phyloP scores from a whole-genome alignment of 495 filamentous ascomycete genomes.

The Durotheca rogersii region DNA sequence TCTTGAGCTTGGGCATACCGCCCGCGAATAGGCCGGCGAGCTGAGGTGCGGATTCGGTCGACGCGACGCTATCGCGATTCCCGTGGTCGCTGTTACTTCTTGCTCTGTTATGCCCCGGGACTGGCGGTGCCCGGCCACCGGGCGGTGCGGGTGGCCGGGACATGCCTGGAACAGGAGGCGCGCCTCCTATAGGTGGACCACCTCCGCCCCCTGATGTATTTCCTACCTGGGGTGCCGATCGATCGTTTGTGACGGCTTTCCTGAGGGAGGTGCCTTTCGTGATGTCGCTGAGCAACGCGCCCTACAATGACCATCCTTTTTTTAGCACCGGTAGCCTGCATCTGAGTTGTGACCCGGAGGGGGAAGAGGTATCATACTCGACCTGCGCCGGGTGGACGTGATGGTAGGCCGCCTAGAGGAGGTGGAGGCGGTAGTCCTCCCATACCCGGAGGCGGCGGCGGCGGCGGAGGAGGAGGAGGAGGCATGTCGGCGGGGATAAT shows the following conservation, averaged over 20 bases:
- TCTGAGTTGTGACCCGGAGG: constrained; percentile 12
- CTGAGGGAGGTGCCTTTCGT: constrained; percentile 76
- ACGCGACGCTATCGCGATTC: constrained; percentile 45
- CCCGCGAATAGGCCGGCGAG: constrained; percentile 87
- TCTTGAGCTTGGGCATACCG: constrained; percentile 92
- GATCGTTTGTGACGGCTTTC: constrained; percentile 91
- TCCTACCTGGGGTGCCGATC: constrained; percentile 76
- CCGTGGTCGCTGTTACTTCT: constrained; percentile 80
- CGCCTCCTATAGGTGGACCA: constrained; percentile 60
- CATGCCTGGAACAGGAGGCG: constrained; percentile 78
- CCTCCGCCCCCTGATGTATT: constrained; percentile 54
- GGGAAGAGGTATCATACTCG: constrained; percentile 19
- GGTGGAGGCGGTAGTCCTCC: constrained; percentile 71
- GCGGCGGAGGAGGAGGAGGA: constrained; percentile 70
- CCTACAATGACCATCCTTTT: constrained; percentile 55
- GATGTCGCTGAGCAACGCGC: constrained; percentile 88
- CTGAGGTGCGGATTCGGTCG: constrained; percentile 68
- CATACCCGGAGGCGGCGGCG: constrained; percentile 56
- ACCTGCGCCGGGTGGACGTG: constrained; percentile 32
- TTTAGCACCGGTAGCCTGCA: constrained; percentile 2
- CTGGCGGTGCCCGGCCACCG: constrained; percentile 72
- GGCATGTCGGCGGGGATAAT: constrained; percentile 49
- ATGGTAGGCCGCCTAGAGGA: constrained; percentile 48
- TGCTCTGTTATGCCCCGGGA: constrained; percentile 65
- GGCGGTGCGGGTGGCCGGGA: constrained; percentile 48